Conservation (phyloP, 768 basidiomycete species). For the Termitomyces heimii region DNA sequence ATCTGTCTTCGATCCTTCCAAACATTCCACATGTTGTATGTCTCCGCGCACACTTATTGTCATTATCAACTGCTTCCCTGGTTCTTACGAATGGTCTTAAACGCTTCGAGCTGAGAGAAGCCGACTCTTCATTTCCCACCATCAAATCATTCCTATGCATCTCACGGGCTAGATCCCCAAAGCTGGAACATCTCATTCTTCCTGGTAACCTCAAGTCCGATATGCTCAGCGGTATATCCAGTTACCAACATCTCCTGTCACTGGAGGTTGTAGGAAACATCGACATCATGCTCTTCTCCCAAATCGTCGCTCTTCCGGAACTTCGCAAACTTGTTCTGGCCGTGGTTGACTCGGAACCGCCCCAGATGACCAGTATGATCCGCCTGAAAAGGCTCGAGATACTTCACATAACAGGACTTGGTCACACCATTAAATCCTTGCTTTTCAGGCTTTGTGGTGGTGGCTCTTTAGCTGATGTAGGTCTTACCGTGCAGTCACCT, state of each 20-base stretch:
- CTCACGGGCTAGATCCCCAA: neutral
- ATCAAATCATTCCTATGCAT: neutral
- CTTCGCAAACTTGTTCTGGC: neutral
- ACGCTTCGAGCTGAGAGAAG: neutral
- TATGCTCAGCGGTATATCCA: neutral
- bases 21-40: neutral
- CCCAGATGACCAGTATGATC: neutral
- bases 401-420: neutral
- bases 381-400: neutral
- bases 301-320: neutral
- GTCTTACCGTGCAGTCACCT: neutral
- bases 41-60: neutral
- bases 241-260: neutral
- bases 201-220: neutral
- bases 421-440: neutral
- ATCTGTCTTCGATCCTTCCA: neutral
- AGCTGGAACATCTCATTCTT: neutral
- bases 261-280: neutral
- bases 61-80: neutral
- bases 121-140: neutral
- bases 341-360: neutral
- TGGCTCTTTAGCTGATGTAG: neutral
- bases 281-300: neutral
- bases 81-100: neutral
- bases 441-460: neutral